Base-by-base conservation (phyloP, 441 rosid species). In the Breynia disticha region DNA sequence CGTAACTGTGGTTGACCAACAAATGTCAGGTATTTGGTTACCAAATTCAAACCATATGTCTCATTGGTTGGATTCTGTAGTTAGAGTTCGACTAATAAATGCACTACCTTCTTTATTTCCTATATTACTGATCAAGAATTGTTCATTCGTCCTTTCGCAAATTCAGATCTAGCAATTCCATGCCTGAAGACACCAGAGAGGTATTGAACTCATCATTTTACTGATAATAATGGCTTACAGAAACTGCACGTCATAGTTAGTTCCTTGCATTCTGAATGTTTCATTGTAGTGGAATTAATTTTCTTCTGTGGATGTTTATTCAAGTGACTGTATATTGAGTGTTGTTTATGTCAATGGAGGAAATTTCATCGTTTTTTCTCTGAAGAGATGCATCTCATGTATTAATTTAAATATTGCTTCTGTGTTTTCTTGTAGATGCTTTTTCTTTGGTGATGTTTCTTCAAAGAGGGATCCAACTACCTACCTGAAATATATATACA, bases 181-280 rank as follows among this genome's bases (percentile, higher is more conserved):
- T 86, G 95, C 72, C 65, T 91, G 68, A 91, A 82, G 83, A 88
- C 86, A 19, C 97, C 98, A 6, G 86, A 86, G 60, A 84, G 95
- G 98, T 93, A 37, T 48, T 56, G 46, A 19, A 28, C 62, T 58
- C 46, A 21, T 38, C 48, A n/a, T n/a, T n/a, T n/a, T n/a, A n/a
- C 37, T 19, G 24, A 24, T 19, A 28, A 9, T 53, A 16, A 35
- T 48, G 32, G 15, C 24, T 50, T 48, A n/a, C n/a, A n/a, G n/a
- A n/a, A n/a, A n/a, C n/a, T n/a, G n/a, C n/a, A n/a, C n/a, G n/a
- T n/a, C n/a, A n/a, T n/a, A n/a, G n/a, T n/a, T n/a, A n/a, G n/a
- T n/a, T n/a, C n/a, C n/a, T n/a, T n/a, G n/a, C n/a, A n/a, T n/a
- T n/a, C n/a, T n/a, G n/a, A n/a, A n/a, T n/a, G n/a, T n/a, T n/a